Evolutionary conservation across 2,329 filamentous ascomycete genomes (phyloP).

Genomic region (Fusarium piperis): DNA sequence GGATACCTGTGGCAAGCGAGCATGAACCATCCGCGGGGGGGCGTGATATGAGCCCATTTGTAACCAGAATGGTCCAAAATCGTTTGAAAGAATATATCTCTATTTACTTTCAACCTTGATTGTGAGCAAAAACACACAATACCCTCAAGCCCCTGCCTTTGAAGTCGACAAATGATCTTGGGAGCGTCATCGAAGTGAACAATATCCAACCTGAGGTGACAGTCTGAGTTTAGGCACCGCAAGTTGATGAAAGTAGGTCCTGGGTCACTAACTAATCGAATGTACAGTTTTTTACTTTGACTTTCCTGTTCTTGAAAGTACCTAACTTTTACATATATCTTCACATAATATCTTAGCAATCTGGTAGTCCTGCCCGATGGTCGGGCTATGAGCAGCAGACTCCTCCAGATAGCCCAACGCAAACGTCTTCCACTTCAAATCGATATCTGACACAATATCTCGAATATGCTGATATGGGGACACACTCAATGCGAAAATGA

Average conservation of each 20-base stretch:
- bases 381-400: not conserved
- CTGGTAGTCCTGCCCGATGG: conserved; percentile 25
- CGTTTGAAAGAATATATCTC: too few relatives aligned
- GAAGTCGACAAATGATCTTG: too few relatives aligned
- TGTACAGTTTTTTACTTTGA: not conserved
- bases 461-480: conserved; percentile 24
- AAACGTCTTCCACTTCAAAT: conserved; percentile 18
- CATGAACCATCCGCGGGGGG: accelerated
- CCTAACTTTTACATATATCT: conserved; percentile 19
- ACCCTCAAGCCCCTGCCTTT: not conserved
- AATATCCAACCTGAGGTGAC: too few relatives aligned
- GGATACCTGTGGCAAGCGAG: not conserved
- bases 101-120: not conserved
- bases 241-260: not conserved
- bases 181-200: too few relatives aligned
- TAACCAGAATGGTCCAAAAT: not conserved
- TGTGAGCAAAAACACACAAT: not conserved
- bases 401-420: conserved; percentile 11
- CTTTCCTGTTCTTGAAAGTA: not conserved
- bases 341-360: conserved; percentile 23
- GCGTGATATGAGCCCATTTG: not conserved
- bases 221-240: too few relatives aligned
- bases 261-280: not conserved
- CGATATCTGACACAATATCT: conserved; percentile 12
- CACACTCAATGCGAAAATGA: conserved; percentile 21